Evolutionary conservation across 2,329 filamentous ascomycete species (phyloP), one percentile per base, ranked within the genome.

Genomic region (Monosporascus sp.): DNA sequence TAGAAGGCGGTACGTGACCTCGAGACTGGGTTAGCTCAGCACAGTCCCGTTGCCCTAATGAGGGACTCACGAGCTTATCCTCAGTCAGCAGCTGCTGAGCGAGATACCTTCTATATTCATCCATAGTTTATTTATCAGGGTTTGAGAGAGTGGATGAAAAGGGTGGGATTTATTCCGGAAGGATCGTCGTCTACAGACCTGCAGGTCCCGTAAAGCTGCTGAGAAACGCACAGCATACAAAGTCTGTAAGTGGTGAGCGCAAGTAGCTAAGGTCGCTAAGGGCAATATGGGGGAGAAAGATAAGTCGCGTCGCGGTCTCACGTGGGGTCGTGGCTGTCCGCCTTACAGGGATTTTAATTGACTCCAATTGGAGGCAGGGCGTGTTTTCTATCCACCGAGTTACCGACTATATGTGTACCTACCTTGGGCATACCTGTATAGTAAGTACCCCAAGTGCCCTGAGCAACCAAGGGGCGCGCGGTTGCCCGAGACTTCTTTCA

Each of bases 1-100:
- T 57, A 99, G 74, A 48, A 87, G 77, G 49, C 91, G 87, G 75
- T 97, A 97, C 49, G 89, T 96, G 64, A 96, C 80, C 91, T 96
- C 64, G 55, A 28, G 24, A 24, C 40, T n/a, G 14, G 26, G 50
- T 65, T 54, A 65, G 54, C 48, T 14, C 7, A 18, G 20, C 26
- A 31, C 6, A 18, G 18, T 8, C 24, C 7, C 14, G 7, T 55
- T 7, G 28, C 11, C 51, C 45, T 38, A 48, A 2, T 26, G 37
- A 49, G 22, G 37, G 35, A 28, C 18, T 5, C 20, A 28, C 89
- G 58, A 87, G 80, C 58, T 83, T 83, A 60, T 86, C 83, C 65
- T 96, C 89, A 54, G 84, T 86, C 58, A 96, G 78, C 53, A 96
- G 80, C 64, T 86, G 83, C 61, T 86, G 84, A 5, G 88, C 88